These are phyloP conservation scores for Melampsora americana DNA, from an alignment of 1,284 basidiomycete genomes.

Conservation along the genomic window DNA sequence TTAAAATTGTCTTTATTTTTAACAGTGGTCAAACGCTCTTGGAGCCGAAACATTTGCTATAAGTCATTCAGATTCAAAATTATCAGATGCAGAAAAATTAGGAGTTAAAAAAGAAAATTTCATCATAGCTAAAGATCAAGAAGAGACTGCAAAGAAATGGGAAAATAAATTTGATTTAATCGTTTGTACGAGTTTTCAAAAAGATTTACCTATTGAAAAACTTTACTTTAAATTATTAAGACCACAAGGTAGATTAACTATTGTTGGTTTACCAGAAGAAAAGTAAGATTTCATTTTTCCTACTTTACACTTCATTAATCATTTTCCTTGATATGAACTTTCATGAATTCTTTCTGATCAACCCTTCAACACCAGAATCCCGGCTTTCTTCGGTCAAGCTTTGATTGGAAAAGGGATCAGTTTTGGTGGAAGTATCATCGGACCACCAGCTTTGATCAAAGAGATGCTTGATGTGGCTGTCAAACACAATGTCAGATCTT, in stretches of 20 bases:
- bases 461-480: conserved; percentile 43
- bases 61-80: conserved; percentile 40
- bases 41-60: conserved; percentile 34
- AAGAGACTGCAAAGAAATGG: conserved; percentile 28
- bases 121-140: conserved; percentile 18
- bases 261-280: conserved; percentile 37
- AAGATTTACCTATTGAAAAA: conserved; percentile 29
- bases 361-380: conserved; percentile 4
- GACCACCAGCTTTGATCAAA: conserved; percentile 30
- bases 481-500: conserved; percentile 33
- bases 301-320: too few relatives aligned
- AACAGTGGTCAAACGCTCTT: conserved; percentile 40
- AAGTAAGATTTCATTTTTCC: neutral
- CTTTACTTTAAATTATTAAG: conserved; percentile 30
- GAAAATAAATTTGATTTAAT: conserved; percentile 38
- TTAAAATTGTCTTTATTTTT: neutral
- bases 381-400: conserved; percentile 33
- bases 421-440: conserved; percentile 40
- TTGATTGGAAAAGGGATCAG: conserved; percentile 32
- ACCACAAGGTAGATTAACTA: conserved; percentile 17
- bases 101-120: conserved; percentile 32
- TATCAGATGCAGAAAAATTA: conserved; percentile 23
- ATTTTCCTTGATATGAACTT: neutral
- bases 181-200: conserved; percentile 34
- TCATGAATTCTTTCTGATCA: neutral